Percentiles rank a stretch among this genome's conserved stretches.
Conservation (phyloP, 2,329 filamentous ascomycete species). For the Paraphoma chrysanthemicola region DNA sequence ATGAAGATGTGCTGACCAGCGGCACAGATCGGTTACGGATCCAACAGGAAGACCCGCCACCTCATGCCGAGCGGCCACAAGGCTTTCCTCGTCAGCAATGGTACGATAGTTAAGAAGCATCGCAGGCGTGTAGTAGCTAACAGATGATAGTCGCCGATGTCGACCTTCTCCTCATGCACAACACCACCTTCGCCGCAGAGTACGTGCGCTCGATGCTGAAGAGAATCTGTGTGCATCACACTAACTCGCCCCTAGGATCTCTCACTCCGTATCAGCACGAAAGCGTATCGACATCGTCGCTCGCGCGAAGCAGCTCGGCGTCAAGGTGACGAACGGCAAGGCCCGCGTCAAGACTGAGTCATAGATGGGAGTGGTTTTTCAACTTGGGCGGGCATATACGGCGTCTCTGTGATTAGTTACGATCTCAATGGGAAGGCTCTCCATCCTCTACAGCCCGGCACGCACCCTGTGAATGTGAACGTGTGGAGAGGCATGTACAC, state of each 20-base stretch:
- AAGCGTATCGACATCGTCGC: conserved; percentile 99
- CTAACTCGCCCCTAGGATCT: conserved; percentile 71
- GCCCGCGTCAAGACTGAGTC: conserved; percentile 97
- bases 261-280: conserved; percentile 95
- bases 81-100: conserved; percentile 99
- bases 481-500: conserved; percentile 37
- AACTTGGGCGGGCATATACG: conserved; percentile 45
- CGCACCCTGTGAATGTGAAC: conserved; percentile 26
- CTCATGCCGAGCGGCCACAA: conserved; percentile 99
- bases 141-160: conserved; percentile 71
- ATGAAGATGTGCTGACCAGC: conserved; percentile 36
- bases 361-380: conserved; percentile 51
- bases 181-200: conserved; percentile 98
- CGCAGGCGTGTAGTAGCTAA: conserved; percentile 24
- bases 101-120: conserved; percentile 24
- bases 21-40: conserved; percentile 91
- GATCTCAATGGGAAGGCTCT: conserved; percentile 46
- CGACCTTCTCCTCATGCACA: conserved; percentile 99
- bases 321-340: conserved; percentile 99
- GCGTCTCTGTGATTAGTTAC: conserved; percentile 49
- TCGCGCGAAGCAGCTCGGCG: conserved; percentile 96
- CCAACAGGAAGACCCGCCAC: conserved; percentile 99
- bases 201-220: conserved; percentile 58
- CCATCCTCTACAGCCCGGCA: conserved; percentile 25
- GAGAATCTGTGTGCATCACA: neutral